These are phyloP conservation scores for Anaeromyces robustus DNA, from an alignment of 192 early-diverging fungal species.

Conservation along the genomic window DNA sequence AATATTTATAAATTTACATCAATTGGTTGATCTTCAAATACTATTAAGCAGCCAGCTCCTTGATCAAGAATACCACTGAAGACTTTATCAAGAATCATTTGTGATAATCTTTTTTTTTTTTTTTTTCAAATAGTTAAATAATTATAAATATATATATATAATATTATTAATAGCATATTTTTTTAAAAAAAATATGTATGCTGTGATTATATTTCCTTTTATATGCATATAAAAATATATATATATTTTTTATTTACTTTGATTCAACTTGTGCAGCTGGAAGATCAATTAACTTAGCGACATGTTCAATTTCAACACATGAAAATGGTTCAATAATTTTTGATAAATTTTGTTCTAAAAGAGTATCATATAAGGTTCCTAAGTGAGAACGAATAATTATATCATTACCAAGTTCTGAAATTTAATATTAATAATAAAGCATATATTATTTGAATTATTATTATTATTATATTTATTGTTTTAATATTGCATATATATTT, in stretches of 20 bases:
- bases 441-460: no score
- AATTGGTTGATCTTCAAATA: conserved; percentile 76
- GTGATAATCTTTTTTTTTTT: conserved; percentile 45
- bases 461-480: no score
- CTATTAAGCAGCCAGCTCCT: conserved; percentile 83
- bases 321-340: conserved; percentile 98
- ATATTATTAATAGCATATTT: not conserved
- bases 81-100: conserved; percentile 98
- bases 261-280: conserved; percentile 85
- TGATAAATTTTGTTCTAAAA: conserved; percentile 91
- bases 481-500: no score
- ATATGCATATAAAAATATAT: not conserved
- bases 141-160: no score
- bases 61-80: conserved; percentile 94
- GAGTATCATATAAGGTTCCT: conserved; percentile 82
- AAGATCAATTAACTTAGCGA: conserved; percentile 83
- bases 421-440: no score
- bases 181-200: no score
- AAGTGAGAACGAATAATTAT: conserved; percentile 88
- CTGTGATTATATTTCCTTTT: not conserved
- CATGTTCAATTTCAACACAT: conserved; percentile 86
- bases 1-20: conserved; percentile 39
- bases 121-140: not conserved
- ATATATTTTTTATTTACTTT: conserved; percentile 27
- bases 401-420: conserved; percentile 69